A percentile compares a stretch with the other conserved stretches of the same genome.
Evolutionary conservation across 140 eudicot species (phyloP).

Genomic region (Anethum foeniculum): DNA sequence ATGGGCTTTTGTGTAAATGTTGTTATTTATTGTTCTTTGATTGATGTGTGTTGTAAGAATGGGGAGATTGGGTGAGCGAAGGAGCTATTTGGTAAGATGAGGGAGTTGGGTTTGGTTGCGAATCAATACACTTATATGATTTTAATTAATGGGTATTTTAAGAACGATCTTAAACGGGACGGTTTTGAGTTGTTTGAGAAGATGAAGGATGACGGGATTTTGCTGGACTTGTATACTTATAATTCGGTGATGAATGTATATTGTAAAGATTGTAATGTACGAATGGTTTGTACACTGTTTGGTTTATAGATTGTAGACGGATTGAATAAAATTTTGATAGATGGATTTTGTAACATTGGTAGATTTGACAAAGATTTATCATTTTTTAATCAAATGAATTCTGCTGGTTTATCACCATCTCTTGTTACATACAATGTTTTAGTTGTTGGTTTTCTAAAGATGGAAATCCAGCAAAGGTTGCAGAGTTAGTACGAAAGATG

Average conservation of each 20-base stretch:
- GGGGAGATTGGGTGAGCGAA: slow-evolving; percentile 33
- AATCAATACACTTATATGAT: slow-evolving; percentile 41
- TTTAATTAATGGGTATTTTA: slow-evolving; percentile 42
- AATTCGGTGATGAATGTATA: slow-evolving; percentile 27
- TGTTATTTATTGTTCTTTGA: slow-evolving; percentile 40
- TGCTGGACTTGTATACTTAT: slow-evolving; percentile 38
- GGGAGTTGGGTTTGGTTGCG: slow-evolving; percentile 33
- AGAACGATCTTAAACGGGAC: slow-evolving; percentile 35
- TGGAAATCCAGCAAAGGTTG: slow-evolving; percentile 24
- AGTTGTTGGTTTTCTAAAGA: slow-evolving; percentile 33
- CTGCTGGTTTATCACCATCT: slow-evolving; percentile 34
- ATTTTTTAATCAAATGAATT: slow-evolving; percentile 29
- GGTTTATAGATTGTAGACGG: slow-evolving; percentile 9
- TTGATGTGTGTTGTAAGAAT: slow-evolving; percentile 45
- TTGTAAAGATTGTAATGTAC: slow-evolving; percentile 27
- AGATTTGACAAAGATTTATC: slow-evolving; percentile 28
- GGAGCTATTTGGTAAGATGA: slow-evolving; percentile 33
- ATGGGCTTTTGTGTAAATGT: slow-evolving; percentile 36
- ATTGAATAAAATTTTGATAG: slow-evolving; percentile 32
- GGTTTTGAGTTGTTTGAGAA: slow-evolving; percentile 45
- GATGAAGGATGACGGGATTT: slow-evolving; percentile 37
- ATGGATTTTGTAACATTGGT: slow-evolving; percentile 34
- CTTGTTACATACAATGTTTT: slow-evolving; percentile 34
- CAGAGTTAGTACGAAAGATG: slow-evolving; percentile 38
- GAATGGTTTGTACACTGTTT: slow-evolving; percentile 26